phyloP scores from a whole-genome alignment of 208 protist genomes.

The Phytomonas francai region DNA sequence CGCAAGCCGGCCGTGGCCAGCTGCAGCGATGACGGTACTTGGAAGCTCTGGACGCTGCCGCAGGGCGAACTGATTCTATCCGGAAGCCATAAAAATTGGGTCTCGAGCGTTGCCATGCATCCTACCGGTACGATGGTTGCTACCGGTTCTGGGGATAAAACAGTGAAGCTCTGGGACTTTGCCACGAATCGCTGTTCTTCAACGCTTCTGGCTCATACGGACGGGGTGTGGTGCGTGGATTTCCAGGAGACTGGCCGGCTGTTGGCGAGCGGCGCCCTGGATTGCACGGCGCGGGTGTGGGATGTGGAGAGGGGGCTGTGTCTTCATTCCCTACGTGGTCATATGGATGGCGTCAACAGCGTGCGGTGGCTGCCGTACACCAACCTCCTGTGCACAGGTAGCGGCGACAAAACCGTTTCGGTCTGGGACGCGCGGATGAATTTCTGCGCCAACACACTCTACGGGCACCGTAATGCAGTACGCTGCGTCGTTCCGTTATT shows the following conservation, averaged over 20 bases:
- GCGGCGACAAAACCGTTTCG: conserved; percentile 95
- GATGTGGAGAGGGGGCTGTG: conserved; percentile 83
- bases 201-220: conserved; percentile 92
- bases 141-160: conserved; percentile 93
- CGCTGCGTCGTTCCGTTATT: conserved; percentile 59
- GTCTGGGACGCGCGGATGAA: conserved; percentile 94
- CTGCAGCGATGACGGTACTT: conserved; percentile 93
- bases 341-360: conserved; percentile 93
- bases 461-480: conserved; percentile 90
- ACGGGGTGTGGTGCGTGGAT: conserved; percentile 90
- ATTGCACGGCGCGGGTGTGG: conserved; percentile 94
- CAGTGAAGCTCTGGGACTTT: conserved; percentile 96
- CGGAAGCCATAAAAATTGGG: conserved; percentile 91
- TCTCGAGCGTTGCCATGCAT: conserved; percentile 81
- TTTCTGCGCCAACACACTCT: conserved; percentile 91
- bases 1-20: conserved; percentile 93
- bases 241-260: conserved; percentile 94
- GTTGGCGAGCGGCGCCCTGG: conserved; percentile 86
- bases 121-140: conserved; percentile 91
- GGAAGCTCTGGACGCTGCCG: conserved; percentile 92
- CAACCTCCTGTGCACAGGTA: conserved; percentile 91
- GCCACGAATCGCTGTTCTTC: conserved; percentile 67
- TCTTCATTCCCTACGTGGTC: conserved; percentile 91
- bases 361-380: conserved; percentile 92
- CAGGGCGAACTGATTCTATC: conserved; percentile 91